phyloP scores from a whole-genome alignment of 441 rosid species.

The Dalechampia spathulata region DNA sequence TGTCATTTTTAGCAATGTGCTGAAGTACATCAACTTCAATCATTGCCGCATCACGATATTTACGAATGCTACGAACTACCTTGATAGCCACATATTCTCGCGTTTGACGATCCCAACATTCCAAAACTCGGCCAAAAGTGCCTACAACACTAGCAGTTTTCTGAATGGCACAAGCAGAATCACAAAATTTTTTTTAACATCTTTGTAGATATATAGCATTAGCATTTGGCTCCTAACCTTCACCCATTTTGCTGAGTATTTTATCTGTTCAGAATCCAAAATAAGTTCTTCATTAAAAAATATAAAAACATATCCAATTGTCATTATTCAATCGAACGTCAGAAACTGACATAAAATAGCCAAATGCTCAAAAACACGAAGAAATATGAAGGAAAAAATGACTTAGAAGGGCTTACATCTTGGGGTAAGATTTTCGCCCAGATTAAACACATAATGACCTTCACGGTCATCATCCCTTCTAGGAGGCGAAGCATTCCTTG shows the following conservation, averaged over 20 bases:
- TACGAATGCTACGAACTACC: conserved; percentile 62
- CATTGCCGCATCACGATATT: conserved; percentile 81
- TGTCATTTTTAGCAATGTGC: conserved; percentile 48
- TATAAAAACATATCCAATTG: too few relatives aligned
- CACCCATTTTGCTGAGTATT: conserved; percentile 84
- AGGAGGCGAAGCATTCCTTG: conserved; percentile 52
- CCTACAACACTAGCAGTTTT: conserved; percentile 86
- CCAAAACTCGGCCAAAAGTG: conserved; percentile 92
- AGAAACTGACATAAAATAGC: neutral
- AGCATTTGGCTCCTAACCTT: conserved; percentile 75
- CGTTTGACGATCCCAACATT: conserved; percentile 85
- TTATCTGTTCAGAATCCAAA: conserved; percentile 37
- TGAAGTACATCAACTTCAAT: conserved; percentile 71
- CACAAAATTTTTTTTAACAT: conserved; percentile 46
- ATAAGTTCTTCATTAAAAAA: conserved; percentile 1
- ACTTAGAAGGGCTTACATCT: conserved; percentile 45
- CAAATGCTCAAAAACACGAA: neutral
- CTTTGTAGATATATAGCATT: conserved; percentile 46
- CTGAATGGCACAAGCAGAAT: conserved; percentile 65
- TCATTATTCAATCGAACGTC: neutral
- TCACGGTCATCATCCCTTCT: conserved; percentile 71
- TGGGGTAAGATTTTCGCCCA: conserved; percentile 78
- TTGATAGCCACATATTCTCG: conserved; percentile 71
- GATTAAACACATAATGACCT: conserved; percentile 67
- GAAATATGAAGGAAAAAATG: neutral